These are phyloP conservation scores for Musa balbisiana DNA, from an alignment of 202 grass and related monocot species.

Conservation along the genomic window DNA sequence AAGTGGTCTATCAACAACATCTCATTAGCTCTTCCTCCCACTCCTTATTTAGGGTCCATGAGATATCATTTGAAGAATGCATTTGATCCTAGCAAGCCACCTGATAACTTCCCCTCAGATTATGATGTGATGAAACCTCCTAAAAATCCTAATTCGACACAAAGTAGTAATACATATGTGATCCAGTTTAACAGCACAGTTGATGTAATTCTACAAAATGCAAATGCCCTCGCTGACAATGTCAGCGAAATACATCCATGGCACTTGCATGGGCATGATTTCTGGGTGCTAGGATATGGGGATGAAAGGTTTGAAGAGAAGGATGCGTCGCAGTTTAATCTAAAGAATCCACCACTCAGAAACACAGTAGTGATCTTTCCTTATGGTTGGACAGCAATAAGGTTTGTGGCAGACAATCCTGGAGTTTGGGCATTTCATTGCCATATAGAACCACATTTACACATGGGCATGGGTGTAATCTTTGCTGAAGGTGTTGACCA, in stretches of 20 bases:
- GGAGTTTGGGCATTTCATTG: constrained; percentile 86
- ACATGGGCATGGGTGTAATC: constrained; percentile 78
- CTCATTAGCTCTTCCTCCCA: constrained; percentile 57
- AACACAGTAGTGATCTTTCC: constrained; percentile 78
- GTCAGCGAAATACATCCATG: constrained; percentile 70
- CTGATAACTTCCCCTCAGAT: constrained; percentile 36
- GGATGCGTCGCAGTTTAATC: constrained; percentile 31
- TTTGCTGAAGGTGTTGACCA: constrained; percentile 50
- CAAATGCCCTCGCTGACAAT: constrained; percentile 42
- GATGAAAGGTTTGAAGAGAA: constrained; percentile 33
- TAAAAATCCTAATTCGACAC: constrained; percentile 35
- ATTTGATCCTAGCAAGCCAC: constrained; percentile 26
- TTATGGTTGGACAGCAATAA: constrained; percentile 52
- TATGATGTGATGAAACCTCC: constrained; percentile 58
- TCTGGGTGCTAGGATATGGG: constrained; percentile 78
- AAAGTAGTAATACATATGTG: constrained; percentile 31
- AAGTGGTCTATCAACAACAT: constrained; percentile 81
- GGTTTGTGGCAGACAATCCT: constrained; percentile 56
- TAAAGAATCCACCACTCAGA: constrained; percentile 57
- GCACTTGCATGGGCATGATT: constrained; percentile 79
- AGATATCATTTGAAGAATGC: constrained; percentile 47
- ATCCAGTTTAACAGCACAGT: constrained; percentile 35
- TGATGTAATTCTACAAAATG: constrained; percentile 75
- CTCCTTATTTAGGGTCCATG: constrained; percentile 68
- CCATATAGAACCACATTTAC: constrained; percentile 81